Conservation (phyloP, 495 filamentous ascomycete species). For the Annulohypoxylon moriforme region DNA sequence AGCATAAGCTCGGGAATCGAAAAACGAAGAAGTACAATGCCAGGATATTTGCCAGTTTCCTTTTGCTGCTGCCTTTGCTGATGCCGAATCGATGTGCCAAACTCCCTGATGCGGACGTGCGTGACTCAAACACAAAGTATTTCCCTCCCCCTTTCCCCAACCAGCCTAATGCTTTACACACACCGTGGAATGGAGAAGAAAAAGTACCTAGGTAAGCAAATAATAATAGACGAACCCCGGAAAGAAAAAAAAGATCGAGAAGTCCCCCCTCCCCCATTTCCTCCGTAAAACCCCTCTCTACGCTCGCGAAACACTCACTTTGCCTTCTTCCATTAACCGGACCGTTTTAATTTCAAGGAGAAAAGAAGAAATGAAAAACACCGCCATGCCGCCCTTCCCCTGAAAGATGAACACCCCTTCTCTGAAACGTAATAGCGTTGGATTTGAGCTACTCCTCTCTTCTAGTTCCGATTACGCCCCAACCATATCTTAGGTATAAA, state of each 20-base stretch:
- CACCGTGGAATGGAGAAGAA: not conserved
- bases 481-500: not conserved
- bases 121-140: not conserved
- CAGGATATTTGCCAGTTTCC: slow-evolving; percentile 1
- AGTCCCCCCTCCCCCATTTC: slow-evolving; percentile 17
- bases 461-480: not conserved
- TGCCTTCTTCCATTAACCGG: slow-evolving; percentile 33
- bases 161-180: slow-evolving; percentile 37
- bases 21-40: slow-evolving; percentile 9
- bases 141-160: slow-evolving; percentile 11
- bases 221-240: too few species aligned
- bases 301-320: slow-evolving; percentile 19
- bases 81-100: slow-evolving; percentile 35
- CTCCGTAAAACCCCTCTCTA: slow-evolving; percentile 35
- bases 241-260: slow-evolving; percentile 1
- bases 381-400: slow-evolving; percentile 17
- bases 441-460: not conserved
- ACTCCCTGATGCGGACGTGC: slow-evolving; percentile 41
- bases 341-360: slow-evolving; percentile 13
- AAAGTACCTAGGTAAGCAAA: not conserved
- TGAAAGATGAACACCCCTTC: slow-evolving; percentile 23
- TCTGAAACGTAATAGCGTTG: slow-evolving; percentile 1
- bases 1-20: not conserved
- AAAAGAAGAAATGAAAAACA: slow-evolving; percentile 20
- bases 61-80: slow-evolving; percentile 15